Percentiles rank a stretch among this genome's conserved stretches.
These are phyloP conservation scores for Euphorbia peplus DNA, from an alignment of 345 rosid genomes.

Conservation along the genomic window DNA sequence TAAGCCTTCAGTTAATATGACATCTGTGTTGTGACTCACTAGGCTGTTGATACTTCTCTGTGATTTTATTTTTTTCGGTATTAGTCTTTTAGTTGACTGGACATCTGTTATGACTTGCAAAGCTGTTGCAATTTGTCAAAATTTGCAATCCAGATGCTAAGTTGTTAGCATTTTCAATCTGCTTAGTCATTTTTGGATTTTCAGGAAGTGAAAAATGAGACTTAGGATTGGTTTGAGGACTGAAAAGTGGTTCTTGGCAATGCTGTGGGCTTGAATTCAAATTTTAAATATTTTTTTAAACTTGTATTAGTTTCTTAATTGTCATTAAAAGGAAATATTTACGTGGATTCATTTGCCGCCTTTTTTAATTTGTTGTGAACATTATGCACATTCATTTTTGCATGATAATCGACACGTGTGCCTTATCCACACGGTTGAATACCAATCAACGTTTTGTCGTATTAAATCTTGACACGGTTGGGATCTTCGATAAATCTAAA, in stretches of 20 bases:
- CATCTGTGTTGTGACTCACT: conserved; percentile 2
- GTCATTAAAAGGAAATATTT: not conserved
- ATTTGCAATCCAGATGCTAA: not conserved
- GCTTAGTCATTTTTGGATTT: not conserved
- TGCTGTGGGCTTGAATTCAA: not conserved
- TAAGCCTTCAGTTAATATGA: not conserved
- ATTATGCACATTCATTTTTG: not conserved
- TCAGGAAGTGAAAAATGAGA: not conserved
- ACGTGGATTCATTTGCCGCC: not conserved
- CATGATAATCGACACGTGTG: not conserved
- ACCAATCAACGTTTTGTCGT: not conserved
- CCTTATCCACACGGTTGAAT: conserved; percentile 2
- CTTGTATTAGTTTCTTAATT: not conserved
- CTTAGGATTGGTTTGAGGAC: not conserved
- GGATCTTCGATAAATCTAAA: not conserved
- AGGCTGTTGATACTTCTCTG: not conserved
- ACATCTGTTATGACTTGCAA: conserved; percentile 4
- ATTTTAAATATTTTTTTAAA: not conserved
- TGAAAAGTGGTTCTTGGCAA: not conserved
- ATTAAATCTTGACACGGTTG: not conserved
- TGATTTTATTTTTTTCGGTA: not conserved
- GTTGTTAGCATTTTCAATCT: not conserved
- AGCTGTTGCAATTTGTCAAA: not conserved
- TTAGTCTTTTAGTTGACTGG: not conserved
- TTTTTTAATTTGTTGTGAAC: not conserved